Conservation (phyloP, 2,329 filamentous ascomycete genomes). For the Gliomastix tumulicola region DNA sequence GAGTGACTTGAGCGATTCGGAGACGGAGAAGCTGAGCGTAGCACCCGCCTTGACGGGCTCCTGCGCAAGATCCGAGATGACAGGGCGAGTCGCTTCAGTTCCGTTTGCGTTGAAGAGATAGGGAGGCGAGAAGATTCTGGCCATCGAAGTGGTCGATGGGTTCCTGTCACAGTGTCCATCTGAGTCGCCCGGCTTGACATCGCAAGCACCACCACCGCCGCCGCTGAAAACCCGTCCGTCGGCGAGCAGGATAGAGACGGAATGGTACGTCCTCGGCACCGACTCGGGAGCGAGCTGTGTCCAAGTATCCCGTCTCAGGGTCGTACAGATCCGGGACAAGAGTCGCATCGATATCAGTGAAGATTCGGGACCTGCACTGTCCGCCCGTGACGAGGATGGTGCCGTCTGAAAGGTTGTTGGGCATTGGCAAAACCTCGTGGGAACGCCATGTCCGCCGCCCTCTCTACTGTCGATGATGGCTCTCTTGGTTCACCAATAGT, state of each 20-base stretch:
- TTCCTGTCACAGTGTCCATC: too few species aligned
- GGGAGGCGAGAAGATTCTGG: too few species aligned
- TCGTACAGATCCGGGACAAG: constrained; percentile 38
- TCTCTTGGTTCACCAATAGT: constrained; percentile 37
- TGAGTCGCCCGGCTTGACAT: too few species aligned
- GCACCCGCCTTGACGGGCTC: too few species aligned
- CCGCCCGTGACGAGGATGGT: constrained; percentile 39
- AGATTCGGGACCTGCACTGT: constrained; percentile 31
- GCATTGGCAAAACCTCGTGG: constrained; percentile 34
- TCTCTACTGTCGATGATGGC: too few species aligned
- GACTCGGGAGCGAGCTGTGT: constrained; percentile 24
- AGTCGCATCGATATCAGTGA: constrained; percentile 32
- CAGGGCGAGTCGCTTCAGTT: too few species aligned
- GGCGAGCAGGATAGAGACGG: constrained; percentile 36
- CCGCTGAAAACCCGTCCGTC: constrained; percentile 42
- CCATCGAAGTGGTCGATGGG: background rate
- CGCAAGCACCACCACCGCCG: constrained; percentile 33
- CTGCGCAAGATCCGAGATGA: too few species aligned
- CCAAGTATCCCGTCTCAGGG: constrained; percentile 30
- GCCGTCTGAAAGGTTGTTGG: constrained; percentile 40
- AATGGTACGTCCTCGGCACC: constrained; percentile 42
- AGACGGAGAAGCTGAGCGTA: too few species aligned
- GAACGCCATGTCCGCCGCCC: constrained; percentile 19
- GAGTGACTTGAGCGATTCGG: too few species aligned
- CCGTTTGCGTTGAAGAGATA: too few species aligned